Base-by-base conservation (phyloP, 257 asterid species). In the Salvia miltiorrhiza region DNA sequence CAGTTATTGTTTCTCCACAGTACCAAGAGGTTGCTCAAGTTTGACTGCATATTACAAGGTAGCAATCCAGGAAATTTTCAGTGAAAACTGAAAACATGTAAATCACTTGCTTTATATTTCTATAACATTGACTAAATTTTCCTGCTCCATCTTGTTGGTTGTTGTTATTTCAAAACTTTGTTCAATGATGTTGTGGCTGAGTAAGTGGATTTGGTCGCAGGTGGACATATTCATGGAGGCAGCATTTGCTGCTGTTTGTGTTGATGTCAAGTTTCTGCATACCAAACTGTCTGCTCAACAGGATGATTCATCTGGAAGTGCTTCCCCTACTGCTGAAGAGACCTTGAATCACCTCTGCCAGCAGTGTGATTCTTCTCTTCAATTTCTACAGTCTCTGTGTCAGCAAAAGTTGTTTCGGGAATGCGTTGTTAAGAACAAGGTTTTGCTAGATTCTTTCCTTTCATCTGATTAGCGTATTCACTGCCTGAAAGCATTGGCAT, bases 291-390 rank as follows among this genome's bases (percentile, higher is more conserved):
- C 89, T 53, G 78, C 82, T 76, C 87, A 79, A 79, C 75, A 73
- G 62, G 79, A 79, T 23, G 93, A 84, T 67, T 67, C 80, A 75
- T 56, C 78, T 73, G 72, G 71, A 67, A 77, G 72, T 54, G 72
- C 81, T 62, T 45, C 84, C 64, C 84, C 89, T 78, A 81, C 81
- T 19, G 83, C 81, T 65, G 92, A 83, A 76, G 95, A 87, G 67
- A 82, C 81, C 35, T 72, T 89, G 83, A 84, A 83, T 76, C 89
- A 89, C 77, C 91, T 94, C 69, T 91, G 93, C 89, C 97, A 91
- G 83, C 99, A 91, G 79, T 90, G 99, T 35, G 96, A 90, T 77
- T 89, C 96, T 59, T 90, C 99, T 71, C 81, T 93, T 71, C 97
- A 91, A 72, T 90, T 93, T 77, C 88, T 93, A 67, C 92, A 87